phyloP scores from a whole-genome alignment of 345 rosid genomes.

The Citrus mangshanensis region DNA sequence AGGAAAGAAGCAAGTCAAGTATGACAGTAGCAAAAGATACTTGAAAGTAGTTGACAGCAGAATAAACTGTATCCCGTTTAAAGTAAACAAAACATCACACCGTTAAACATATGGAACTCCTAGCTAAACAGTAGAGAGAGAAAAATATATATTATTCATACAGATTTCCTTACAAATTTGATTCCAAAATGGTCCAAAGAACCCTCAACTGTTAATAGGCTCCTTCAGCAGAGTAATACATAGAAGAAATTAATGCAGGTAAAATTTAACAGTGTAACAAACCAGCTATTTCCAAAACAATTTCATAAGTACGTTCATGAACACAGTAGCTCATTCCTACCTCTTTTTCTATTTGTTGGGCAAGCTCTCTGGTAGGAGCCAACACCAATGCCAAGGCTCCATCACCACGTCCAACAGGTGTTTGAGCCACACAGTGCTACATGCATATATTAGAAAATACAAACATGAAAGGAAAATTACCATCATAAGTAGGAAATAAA shows the following conservation, averaged over 20 bases:
- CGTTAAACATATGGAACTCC: not conserved
- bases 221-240: not conserved
- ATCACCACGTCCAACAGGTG: constrained; percentile 29
- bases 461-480: not conserved
- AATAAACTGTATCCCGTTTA: not conserved
- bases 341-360: constrained; percentile 44
- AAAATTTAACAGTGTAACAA: not conserved
- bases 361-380: constrained; percentile 45
- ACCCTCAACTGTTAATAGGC: not conserved
- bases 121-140: not conserved
- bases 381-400: constrained; percentile 41
- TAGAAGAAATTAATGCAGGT: not conserved
- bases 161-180: not conserved
- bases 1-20: not conserved
- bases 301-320: not conserved
- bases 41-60: not conserved
- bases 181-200: not conserved
- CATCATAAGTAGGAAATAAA: not conserved
- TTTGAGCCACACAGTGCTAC: constrained; percentile 42
- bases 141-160: not conserved
- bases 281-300: not conserved
- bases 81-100: not conserved
- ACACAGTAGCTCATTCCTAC: constrained; percentile 4
- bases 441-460: not conserved
- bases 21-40: not conserved